Evolutionary conservation across 179 eudicot species (phyloP), one percentile per base, ranked within the genome.

Genomic region (Beta macrorhiza): DNA sequence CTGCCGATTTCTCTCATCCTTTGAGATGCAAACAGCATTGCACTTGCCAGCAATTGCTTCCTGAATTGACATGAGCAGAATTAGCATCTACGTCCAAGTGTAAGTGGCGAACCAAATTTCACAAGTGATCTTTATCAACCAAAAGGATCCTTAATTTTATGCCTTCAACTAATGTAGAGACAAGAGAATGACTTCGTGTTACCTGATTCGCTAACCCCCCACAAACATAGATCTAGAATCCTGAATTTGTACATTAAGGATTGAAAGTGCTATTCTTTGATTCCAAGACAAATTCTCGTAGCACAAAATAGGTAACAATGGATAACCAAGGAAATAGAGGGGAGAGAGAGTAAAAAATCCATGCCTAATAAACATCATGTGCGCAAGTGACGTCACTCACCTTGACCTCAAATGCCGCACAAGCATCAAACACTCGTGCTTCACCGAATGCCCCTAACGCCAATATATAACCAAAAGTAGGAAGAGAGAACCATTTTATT

Each of bases 11-110:
- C 94, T 85, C 75, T 78, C 84, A 82, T 93, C 94, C 85, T 88
- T 88, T 20, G 93, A 90, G 64, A 86, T 89, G 90, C 98, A 92
- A 47, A 93, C 82, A 86, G 91, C 89, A 87, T 87, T 91, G 89
- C 97, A 91, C 81, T 91, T 91, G 37, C 93, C 97, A 62, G 88
- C 88, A 78, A 93, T 90, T 63, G 94, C 87, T 87, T 91, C 97
- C 98, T 93, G 90, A 79, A 79, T 81, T 74, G 32, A 78, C 58
- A 85, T 5, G 80, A 74, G 47, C 49, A 83, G 67, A 79, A 83
- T 89, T 70, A 87, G 83, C 84, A 74, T 62, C 83, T 62, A 67
- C 45, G 78, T 45, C 80, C 67, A 78, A 22, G 75, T 61, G 74
- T 59, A 70, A 13, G 67, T 49, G 57, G 62, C 55, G 62, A 58